Evolutionary conservation across 2,329 filamentous ascomycete species (phyloP), one percentile per base, ranked within the genome.

Genomic region (Xylariaceae sp.): DNA sequence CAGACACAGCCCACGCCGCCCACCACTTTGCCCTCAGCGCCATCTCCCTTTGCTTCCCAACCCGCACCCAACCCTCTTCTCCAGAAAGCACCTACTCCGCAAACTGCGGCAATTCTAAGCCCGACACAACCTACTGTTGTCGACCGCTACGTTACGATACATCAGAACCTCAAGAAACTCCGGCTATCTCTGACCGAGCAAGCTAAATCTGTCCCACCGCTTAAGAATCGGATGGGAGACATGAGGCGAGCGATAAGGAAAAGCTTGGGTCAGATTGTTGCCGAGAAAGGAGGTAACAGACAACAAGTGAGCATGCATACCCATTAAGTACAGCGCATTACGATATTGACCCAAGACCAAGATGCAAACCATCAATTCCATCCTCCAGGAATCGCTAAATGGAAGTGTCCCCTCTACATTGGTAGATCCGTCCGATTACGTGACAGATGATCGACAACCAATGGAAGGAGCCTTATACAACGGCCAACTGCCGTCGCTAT

Each of bases 231-330:
- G 27, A 76, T 88, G 60, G 85, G 86, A 25, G 79, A 88, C 44
- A 81, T 87, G 73, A 77, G 88, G 33, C 75, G 88, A 47, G 77
- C 83, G 34, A 82, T 93, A 42, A 77, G 79, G 32, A 86, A 84
- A 57, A 82, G 49, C 16, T 76, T 92, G 44, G 88, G 88, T 6
- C 87, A 93, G 61, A 67, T 90, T 22, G 85, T 82, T 2, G 76
- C 76, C 32, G 83, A 79, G 45, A 83, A 78, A 55, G 77, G 76
- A 10, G 75, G 75, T 19, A 89, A 89, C 56, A 74, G 67, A 40
- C 59, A 66, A 49, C 75, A 77, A 53, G 79, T 83, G 67, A 55
- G 72, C 67, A n/a, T n/a, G n/a, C 21, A 17, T 23, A 16, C 43
- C 37, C 29, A 22, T 20, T 19, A 14, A 7, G 11, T 19, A 23